phyloP scores from a whole-genome alignment of 1,284 basidiomycete species.

The Ganoderma multipileum region DNA sequence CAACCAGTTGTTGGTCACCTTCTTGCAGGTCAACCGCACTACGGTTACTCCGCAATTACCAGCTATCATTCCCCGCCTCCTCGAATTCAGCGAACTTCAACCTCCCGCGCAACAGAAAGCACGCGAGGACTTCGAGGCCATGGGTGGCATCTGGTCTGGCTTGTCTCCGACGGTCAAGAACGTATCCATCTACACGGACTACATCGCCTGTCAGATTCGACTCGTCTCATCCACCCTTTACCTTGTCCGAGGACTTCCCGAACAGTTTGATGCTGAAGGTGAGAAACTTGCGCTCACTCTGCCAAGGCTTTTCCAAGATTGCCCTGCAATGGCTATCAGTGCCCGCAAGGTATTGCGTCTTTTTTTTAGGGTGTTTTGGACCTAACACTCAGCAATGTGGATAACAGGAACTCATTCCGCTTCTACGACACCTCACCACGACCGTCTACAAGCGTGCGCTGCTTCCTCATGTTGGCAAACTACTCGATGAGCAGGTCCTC shows the following conservation, averaged over 20 bases:
- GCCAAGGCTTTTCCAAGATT: conserved; percentile 92
- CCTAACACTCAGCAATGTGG: neutral
- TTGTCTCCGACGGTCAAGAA: conserved; percentile 85
- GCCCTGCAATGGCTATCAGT: conserved; percentile 87
- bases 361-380: conserved; percentile 6
- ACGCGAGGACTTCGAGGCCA: conserved; percentile 81
- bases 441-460: conserved; percentile 86
- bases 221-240: conserved; percentile 95
- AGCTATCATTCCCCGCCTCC: conserved; percentile 77
- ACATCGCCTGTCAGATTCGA: conserved; percentile 95
- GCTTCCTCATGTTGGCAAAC: conserved; percentile 86
- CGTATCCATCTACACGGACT: conserved; percentile 82
- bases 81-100: conserved; percentile 81
- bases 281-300: conserved; percentile 85
- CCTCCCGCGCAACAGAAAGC: conserved; percentile 89
- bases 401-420: conserved; percentile 87
- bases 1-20: conserved; percentile 91
- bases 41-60: conserved; percentile 76
- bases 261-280: conserved; percentile 81
- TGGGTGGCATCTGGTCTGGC: conserved; percentile 86
- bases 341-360: conserved; percentile 69
- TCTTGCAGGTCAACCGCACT: conserved; percentile 84
- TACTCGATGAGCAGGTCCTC: conserved; percentile 92
- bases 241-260: conserved; percentile 77
- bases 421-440: conserved; percentile 90